Base-by-base conservation (phyloP, 2,329 filamentous ascomycete species). In the Drechslerella coelobrocha region DNA sequence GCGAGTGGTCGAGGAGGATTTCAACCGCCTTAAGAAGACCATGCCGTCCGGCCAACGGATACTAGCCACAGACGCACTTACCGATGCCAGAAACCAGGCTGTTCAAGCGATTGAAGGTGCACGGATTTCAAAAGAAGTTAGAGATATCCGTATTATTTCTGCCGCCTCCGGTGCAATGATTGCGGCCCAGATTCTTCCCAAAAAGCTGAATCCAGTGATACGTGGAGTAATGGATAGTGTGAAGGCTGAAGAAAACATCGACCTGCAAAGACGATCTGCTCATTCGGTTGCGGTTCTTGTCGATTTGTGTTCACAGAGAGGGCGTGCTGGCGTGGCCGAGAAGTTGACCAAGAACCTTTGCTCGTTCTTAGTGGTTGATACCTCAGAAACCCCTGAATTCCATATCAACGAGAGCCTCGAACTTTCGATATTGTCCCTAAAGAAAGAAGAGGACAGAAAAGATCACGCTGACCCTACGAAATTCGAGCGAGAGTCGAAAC, bases 221-320 rank as follows among this genome's bases (percentile, higher is more conserved):
- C 97, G 96, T 80, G 91, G 88, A 1, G 90, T 99, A 79, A 99
- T 99, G 94, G 94, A 99, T 78, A 97, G 93, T 76, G 86, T 99
- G 77, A 99, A 97, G 80, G 88, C 87, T 37, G 95, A 99, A 78
- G 94, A 97, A 76, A 97, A 95, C 76, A 80, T 89, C 26, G 90
- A 94, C 74, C 83, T 99, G 1, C 94, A 99, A 78, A 86, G 86
- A 75, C 89, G 93, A 23, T 96, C 93, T 26, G 91, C 92, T 1
- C 86, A 85, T 12, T 92, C 92, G 2, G 89, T 99, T 56, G 91
- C 92, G 4, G 85, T 85, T 39, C 86, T 97, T 19, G 88, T 99
- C n/a, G 88, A 90, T 74, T 83, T 94, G 21, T 94, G 97, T 76
- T 92, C 91, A 2, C 85, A 87, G 43, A 86, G 87, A 61, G 89